A percentile compares a stretch with the other conserved stretches of the same genome.
phyloP scores from a whole-genome alignment of 2,329 filamentous ascomycete genomes.

The Pseudopyrenochaeta lycopersici region DNA sequence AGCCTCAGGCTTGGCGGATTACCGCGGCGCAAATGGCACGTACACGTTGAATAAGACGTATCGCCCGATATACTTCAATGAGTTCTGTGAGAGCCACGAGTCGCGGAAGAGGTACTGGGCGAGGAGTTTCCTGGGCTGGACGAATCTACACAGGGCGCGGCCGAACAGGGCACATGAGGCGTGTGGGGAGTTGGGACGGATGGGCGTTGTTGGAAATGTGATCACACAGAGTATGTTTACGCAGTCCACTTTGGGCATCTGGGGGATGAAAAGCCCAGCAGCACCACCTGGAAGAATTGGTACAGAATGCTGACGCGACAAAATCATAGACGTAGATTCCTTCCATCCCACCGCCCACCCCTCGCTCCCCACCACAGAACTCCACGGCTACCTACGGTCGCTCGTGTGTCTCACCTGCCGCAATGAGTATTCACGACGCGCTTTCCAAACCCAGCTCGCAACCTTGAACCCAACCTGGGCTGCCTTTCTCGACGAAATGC shows the following conservation, averaged over 20 bases:
- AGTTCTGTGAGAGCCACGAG: constrained; percentile 84
- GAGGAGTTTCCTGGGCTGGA: constrained; percentile 91
- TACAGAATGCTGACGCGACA: constrained; percentile 8
- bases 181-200: constrained; percentile 72
- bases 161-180: constrained; percentile 85
- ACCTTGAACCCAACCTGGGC: constrained; percentile 88
- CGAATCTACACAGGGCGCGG: constrained; percentile 76
- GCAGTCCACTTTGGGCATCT: not conserved
- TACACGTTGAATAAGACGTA: constrained; percentile 93
- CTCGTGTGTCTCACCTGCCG: constrained; percentile 83
- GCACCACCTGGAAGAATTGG: too few relatives aligned
- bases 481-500: constrained; percentile 74
- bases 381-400: constrained; percentile 89
- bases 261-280: not conserved
- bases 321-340: constrained; percentile 82
- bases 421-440: constrained; percentile 72
- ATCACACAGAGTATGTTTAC: constrained; percentile 79
- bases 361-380: constrained; percentile 76
- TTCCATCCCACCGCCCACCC: constrained; percentile 86
- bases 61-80: constrained; percentile 90
- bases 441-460: constrained; percentile 80
- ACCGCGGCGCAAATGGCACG: constrained; percentile 87
- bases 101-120: constrained; percentile 95
- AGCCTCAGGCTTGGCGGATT: constrained; percentile 91
- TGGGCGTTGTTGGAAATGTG: constrained; percentile 78